Evolutionary conservation across 177 flowering plant species (phyloP), one percentile per base, ranked within the genome.

Genomic region (Tripterygium wilfordii): DNA sequence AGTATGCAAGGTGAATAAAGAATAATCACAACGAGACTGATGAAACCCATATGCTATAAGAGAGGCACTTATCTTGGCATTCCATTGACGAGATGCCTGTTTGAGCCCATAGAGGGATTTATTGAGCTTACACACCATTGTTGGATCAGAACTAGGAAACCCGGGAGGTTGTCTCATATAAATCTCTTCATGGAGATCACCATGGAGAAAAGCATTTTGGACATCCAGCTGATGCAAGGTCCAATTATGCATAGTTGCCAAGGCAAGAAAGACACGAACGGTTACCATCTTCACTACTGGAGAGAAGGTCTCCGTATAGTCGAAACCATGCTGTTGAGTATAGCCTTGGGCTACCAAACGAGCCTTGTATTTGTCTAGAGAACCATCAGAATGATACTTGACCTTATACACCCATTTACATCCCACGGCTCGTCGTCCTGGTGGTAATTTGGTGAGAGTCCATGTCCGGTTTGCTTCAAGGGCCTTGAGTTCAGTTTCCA

Each of bases 141-240:
- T 23, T 36, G 1, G 12, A 1, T 4, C 42, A 2, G 3, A 30
- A 30, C 33, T 30, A 6, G 33, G 7, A 10, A 27, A 14, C 54
- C 54, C 14, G n/a, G 2, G 2, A 45, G 54, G 3, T 16, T 2
- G 19, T 9, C n/a, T 10, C 54, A 50, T 50, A n/a, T 24, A 50
- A 4, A 50, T 36, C 17, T 37, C 54, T 15, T 50, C 54, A 14
- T 37, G 15, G 2, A 50, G 22, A 10, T 50, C 54, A 25, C 44
- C 54, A 50, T 50, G 32, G 3, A 50, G 27, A 20, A 50, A 50
- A 0, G 45, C 51, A 44, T 50, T 58, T 13, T 49, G 6, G 3
- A 58, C 51, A 29, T 51, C 62, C 3, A 1, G 14, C 28, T 50
- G 45, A 4, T 25, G 24, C 4, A 37, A n/a, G 5, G 24, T 5